These are phyloP conservation scores for Flammula alnicola DNA, from an alignment of 1,284 basidiomycete species.

Conservation along the genomic window DNA sequence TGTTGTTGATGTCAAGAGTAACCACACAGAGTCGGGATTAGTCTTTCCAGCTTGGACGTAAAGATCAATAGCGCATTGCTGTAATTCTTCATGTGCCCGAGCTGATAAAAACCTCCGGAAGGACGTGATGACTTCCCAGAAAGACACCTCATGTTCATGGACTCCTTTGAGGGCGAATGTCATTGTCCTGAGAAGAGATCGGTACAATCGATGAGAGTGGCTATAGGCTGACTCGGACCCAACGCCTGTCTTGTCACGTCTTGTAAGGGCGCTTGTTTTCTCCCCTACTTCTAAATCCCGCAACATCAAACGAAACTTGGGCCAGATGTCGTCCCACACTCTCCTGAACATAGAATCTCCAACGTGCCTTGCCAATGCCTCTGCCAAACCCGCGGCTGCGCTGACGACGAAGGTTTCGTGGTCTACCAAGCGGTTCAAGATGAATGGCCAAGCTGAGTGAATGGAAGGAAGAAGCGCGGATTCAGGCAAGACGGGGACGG, in stretches of 20 bases:
- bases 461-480: conserved; percentile 81
- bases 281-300: conserved; percentile 64
- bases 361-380: conserved; percentile 66
- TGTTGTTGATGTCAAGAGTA: conserved; percentile 66
- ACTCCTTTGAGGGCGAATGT: conserved; percentile 66
- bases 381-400: conserved; percentile 73
- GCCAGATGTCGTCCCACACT: conserved; percentile 92
- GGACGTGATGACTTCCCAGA: conserved; percentile 79
- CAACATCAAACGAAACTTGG: conserved; percentile 70
- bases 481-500: conserved; percentile 77
- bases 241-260: conserved; percentile 51
- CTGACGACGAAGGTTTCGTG: conserved; percentile 77
- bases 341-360: conserved; percentile 84
- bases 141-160: conserved; percentile 66
- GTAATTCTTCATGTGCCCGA: conserved; percentile 74
- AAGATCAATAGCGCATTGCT: conserved; percentile 64
- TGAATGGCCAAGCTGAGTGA: conserved; percentile 87
- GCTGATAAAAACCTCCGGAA: conserved; percentile 78
- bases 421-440: conserved; percentile 82
- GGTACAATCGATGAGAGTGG: conserved; percentile 76
- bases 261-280: conserved; percentile 62
- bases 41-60: conserved; percentile 62
- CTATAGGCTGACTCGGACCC: conserved; percentile 77
- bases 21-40: conserved; percentile 85
- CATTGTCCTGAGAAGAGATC: conserved; percentile 75